Evolutionary conservation across 2,329 filamentous ascomycete genomes (phyloP).

Genomic region (Pyrenochaeta sp.): DNA sequence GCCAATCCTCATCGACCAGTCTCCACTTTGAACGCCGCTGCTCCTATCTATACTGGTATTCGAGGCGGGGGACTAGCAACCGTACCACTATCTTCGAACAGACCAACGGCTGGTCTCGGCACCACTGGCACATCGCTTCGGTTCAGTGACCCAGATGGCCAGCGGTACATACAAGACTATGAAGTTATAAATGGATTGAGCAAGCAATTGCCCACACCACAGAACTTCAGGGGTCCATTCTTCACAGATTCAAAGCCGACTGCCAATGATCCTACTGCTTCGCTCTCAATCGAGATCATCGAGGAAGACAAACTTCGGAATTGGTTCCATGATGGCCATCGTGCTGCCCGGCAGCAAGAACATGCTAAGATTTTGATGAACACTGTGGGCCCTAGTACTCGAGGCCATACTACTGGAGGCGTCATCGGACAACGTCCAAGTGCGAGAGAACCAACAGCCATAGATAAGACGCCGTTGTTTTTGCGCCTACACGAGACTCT

Average conservation of each 20-base stretch:
- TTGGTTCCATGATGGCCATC: constrained; percentile 50
- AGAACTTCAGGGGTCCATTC: constrained; percentile 48
- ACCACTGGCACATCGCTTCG: constrained; percentile 18
- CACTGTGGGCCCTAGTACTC: constrained; percentile 19
- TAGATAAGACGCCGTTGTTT: constrained; percentile 47
- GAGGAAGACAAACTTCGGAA: constrained; percentile 47
- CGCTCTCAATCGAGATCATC: constrained; percentile 27
- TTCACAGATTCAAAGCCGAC: constrained; percentile 43
- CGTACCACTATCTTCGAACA: constrained; percentile 9
- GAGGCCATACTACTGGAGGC: constrained; percentile 13
- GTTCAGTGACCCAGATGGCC: constrained; percentile 38
- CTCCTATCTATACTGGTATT: constrained; percentile 19
- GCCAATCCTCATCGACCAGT: constrained; percentile 30
- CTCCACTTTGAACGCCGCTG: constrained; percentile 26
- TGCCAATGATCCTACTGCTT: constrained; percentile 31
- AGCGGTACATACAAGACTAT: constrained; percentile 16
- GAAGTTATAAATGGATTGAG: constrained; percentile 34
- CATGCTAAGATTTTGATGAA: constrained; percentile 31
- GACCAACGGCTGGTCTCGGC: constrained; percentile 15
- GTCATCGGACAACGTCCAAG: too few relatives aligned
- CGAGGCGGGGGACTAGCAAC: not conserved
- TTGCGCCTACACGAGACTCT: constrained; percentile 54
- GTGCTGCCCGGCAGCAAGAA: constrained; percentile 33
- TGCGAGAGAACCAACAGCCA: too few relatives aligned
- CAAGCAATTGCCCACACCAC: constrained; percentile 37